Evolutionary conservation across 208 protist species (phyloP).

Genomic region (Acanthamoeba castellanii): DNA sequence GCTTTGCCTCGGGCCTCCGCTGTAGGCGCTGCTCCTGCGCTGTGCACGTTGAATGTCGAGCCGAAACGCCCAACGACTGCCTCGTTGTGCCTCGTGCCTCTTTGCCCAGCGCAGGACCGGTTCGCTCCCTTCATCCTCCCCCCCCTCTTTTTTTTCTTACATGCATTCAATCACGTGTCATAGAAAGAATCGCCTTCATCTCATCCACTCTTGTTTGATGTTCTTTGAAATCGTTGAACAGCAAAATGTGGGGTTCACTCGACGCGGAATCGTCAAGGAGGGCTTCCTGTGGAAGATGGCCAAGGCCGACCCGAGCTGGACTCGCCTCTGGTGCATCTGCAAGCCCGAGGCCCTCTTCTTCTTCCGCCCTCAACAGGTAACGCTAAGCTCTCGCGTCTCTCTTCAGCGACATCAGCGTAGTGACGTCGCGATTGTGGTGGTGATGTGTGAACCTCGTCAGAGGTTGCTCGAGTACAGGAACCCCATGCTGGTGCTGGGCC

Average conservation of each 20-base stretch:
- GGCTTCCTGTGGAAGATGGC: conserved; percentile 23
- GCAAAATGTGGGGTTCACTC: neutral
- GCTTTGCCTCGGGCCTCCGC: neutral
- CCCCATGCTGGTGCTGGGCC: conserved; percentile 2
- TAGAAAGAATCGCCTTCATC: neutral
- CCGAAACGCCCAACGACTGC: neutral
- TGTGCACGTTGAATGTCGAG: neutral
- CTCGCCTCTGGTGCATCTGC: neutral
- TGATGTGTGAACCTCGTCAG: neutral
- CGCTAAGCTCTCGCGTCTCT: neutral
- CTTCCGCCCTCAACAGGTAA: conserved; percentile 14
- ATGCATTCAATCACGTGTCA: neutral
- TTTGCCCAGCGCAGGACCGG: neutral
- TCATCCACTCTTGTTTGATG: no score
- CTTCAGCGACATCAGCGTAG: no score
- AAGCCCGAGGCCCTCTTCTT: conserved; percentile 20
- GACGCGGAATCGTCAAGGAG: neutral
- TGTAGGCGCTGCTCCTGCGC: neutral
- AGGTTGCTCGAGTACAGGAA: neutral
- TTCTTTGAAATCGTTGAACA: neutral
- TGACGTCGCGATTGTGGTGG: no score
- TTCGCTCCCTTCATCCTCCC: neutral
- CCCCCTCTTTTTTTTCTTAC: neutral
- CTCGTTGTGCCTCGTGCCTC: neutral
- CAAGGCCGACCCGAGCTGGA: neutral